Conservation (phyloP, 1,139 yeast genomes). For the Blastobotrys buckinghamii region DNA sequence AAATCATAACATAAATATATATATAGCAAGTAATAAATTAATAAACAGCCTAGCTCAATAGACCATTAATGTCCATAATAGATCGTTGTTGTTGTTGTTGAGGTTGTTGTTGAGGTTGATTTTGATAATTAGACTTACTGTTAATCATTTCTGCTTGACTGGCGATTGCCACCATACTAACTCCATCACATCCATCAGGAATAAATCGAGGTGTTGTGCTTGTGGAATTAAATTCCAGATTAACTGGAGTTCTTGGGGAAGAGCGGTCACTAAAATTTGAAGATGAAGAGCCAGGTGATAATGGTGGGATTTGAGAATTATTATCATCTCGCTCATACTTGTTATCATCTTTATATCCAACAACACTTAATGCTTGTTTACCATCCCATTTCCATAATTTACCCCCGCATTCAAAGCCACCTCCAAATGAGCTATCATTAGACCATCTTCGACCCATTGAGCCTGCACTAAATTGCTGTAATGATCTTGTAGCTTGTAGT, state of each 20-base stretch:
- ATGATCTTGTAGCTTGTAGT: conserved; percentile 37
- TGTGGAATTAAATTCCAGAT: conserved; percentile 3
- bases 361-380: conserved; percentile 25
- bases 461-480: conserved; percentile 36
- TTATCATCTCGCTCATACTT: too few species aligned
- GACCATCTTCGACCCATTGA: conserved; percentile 23
- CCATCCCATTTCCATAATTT: conserved; percentile 38
- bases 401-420: conserved; percentile 37
- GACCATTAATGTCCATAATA: conserved; percentile 13
- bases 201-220: conserved; percentile 9
- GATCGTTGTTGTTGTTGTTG: conserved; percentile 8
- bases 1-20: too few species aligned
- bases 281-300: conserved; percentile 3
- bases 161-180: not conserved
- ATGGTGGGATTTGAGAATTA: not conserved
- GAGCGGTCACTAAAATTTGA: not conserved
- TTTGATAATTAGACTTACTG: too few species aligned
- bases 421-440: conserved; percentile 18
- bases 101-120: not conserved
- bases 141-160: too few species aligned
- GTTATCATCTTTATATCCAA: conserved; percentile 15
- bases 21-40: too few species aligned
- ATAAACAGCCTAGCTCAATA: conserved; percentile 3
- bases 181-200: not conserved
- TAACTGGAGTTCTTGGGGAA: conserved; percentile 8